Percentiles rank a stretch among this genome's conserved stretches.
These are phyloP conservation scores for Grosmannia huntii DNA, from an alignment of 2,329 filamentous ascomycete genomes.

Conservation along the genomic window DNA sequence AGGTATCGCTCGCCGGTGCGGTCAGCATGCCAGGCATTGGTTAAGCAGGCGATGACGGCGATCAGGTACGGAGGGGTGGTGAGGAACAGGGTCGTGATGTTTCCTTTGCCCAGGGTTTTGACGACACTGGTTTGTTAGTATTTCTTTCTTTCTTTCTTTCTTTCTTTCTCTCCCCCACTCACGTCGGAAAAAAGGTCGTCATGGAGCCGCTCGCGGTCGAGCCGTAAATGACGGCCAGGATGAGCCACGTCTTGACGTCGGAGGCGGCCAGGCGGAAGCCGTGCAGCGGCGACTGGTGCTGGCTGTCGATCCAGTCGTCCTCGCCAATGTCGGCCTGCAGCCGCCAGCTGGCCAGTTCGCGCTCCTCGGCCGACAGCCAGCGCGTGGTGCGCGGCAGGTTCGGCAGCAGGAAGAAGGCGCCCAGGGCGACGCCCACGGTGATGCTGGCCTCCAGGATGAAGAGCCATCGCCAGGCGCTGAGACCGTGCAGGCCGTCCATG, in stretches of 20 bases:
- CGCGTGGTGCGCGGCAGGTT: slow-evolving; percentile 44
- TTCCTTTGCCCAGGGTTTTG: slow-evolving; percentile 11
- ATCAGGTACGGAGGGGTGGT: slow-evolving; percentile 17
- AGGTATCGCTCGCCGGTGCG: not conserved
- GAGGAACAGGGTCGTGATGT: slow-evolving; percentile 19
- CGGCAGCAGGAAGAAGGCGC: slow-evolving; percentile 50
- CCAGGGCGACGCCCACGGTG: slow-evolving; percentile 40
- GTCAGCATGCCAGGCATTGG: slow-evolving; percentile 1
- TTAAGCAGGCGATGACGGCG: slow-evolving; percentile 9
- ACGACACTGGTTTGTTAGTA: slow-evolving; percentile 12
- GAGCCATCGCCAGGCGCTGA: slow-evolving; percentile 32
- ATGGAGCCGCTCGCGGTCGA: slow-evolving; percentile 4
- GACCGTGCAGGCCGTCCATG: slow-evolving; percentile 38
- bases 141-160: not conserved
- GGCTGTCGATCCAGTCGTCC: slow-evolving; percentile 23
- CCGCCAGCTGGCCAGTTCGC: slow-evolving; percentile 36
- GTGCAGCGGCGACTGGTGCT: slow-evolving; percentile 4
- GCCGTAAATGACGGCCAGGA: slow-evolving; percentile 6
- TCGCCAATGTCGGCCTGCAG: slow-evolving; percentile 45
- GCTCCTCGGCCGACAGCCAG: slow-evolving; percentile 45
- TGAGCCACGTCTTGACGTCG: slow-evolving; percentile 16
- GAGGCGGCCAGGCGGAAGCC: slow-evolving; percentile 14
- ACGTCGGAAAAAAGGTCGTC: slow-evolving; percentile 12
- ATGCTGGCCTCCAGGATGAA: slow-evolving; percentile 41
- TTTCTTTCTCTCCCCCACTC: not conserved